These are phyloP conservation scores for Turritis glabra DNA, from an alignment of 345 rosid genomes.

Conservation along the genomic window DNA sequence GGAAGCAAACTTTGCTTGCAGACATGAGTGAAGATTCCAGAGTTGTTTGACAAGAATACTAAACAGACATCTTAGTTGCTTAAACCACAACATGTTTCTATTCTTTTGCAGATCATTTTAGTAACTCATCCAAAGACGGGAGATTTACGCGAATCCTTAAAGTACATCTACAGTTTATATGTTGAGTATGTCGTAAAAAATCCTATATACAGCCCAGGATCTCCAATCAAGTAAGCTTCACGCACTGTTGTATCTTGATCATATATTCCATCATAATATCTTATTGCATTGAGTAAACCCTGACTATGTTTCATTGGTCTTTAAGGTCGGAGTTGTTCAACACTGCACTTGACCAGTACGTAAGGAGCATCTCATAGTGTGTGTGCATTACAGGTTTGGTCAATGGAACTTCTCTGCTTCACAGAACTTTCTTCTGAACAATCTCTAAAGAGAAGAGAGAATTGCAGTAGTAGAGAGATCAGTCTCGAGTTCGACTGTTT, in stretches of 20 bases:
- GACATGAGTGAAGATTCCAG: neutral
- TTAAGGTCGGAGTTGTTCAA: conserved; percentile 74
- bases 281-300: neutral
- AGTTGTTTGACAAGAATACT: neutral
- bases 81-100: neutral
- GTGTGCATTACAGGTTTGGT: conserved; percentile 19
- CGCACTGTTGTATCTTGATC: neutral
- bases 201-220: conserved; percentile 77
- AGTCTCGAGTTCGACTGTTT: neutral
- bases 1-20: neutral
- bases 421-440: neutral
- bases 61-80: neutral
- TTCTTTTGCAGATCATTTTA: conserved; percentile 63
- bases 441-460: neutral
- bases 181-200: conserved; percentile 85
- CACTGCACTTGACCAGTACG: conserved; percentile 75
- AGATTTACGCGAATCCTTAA: conserved; percentile 79
- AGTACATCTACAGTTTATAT: conserved; percentile 84
- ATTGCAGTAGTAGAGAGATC: conserved; percentile 10
- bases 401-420: conserved; percentile 14
- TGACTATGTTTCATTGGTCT: conserved; percentile 15
- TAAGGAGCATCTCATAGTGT: conserved; percentile 70
- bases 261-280: neutral
- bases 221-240: conserved; percentile 69
- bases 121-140: conserved; percentile 89